These are phyloP conservation scores for Teratosphaeria gauchensis DNA, from an alignment of 2,329 filamentous ascomycete species.

Conservation along the genomic window DNA sequence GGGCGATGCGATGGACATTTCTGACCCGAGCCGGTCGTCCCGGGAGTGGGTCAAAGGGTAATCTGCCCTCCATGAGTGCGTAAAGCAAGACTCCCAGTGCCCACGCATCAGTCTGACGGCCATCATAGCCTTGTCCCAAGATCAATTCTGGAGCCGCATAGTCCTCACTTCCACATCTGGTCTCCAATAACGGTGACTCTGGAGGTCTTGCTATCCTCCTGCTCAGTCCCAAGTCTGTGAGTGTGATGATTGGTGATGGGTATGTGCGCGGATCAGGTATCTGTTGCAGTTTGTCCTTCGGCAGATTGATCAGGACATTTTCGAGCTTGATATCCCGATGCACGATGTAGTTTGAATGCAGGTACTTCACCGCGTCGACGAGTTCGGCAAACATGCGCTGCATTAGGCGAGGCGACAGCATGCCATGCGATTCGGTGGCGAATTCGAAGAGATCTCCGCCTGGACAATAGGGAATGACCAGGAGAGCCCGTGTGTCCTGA, in stretches of 20 bases:
- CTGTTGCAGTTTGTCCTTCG: constrained; percentile 51
- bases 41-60: constrained; percentile 86
- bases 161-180: constrained; percentile 90
- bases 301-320: constrained; percentile 87
- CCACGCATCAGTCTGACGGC: constrained; percentile 87
- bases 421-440: constrained; percentile 60
- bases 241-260: constrained; percentile 72
- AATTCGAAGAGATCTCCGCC: constrained; percentile 94
- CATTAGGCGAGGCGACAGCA: constrained; percentile 60
- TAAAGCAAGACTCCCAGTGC: constrained; percentile 89
- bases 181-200: constrained; percentile 80
- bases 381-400: constrained; percentile 84
- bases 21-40: constrained; percentile 60
- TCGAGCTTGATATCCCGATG: constrained; percentile 97
- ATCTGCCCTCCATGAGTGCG: constrained; percentile 79
- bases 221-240: constrained; percentile 86
- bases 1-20: constrained; percentile 82
- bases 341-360: constrained; percentile 78
- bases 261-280: constrained; percentile 61
- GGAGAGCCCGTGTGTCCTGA: constrained; percentile 68
- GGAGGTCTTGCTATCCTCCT: constrained; percentile 63
- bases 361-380: constrained; percentile 72
- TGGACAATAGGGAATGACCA: constrained; percentile 85
- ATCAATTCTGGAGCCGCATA: constrained; percentile 95
- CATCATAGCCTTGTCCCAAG: constrained; percentile 90